These are phyloP conservation scores for Candida sakaeoensis DNA, from an alignment of 805 yeast genomes.

Conservation along the genomic window DNA sequence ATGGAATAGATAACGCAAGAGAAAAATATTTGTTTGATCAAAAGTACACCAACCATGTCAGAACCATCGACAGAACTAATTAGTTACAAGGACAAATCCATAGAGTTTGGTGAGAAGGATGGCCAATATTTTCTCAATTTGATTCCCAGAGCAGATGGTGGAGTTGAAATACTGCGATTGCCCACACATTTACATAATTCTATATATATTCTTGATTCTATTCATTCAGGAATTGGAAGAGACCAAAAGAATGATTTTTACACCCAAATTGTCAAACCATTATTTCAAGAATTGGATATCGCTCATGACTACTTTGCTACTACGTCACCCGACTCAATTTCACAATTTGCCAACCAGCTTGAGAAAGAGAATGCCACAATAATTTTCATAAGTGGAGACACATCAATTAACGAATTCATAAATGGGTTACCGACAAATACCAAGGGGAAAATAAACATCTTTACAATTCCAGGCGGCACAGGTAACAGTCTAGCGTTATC, in stretches of 20 bases:
- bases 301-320: constrained; percentile 44
- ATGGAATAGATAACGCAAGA: too few species aligned
- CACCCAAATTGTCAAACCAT: constrained; percentile 41
- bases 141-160: not conserved
- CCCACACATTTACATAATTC: constrained; percentile 9
- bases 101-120: constrained; percentile 3
- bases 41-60: too few species aligned
- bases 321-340: constrained; percentile 31
- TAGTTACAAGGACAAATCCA: not conserved
- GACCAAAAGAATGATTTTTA: constrained; percentile 33
- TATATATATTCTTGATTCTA: constrained; percentile 44
- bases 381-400: constrained; percentile 78
- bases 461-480: constrained; percentile 71
- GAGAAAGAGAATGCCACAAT: constrained; percentile 33
- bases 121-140: not conserved
- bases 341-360: constrained; percentile 33
- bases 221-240: constrained; percentile 47
- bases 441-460: constrained; percentile 18
- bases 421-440: constrained; percentile 37
- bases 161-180: not conserved
- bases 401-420: constrained; percentile 73
- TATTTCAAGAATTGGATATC: constrained; percentile 37
- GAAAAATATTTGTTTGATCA: too few species aligned
- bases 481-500: constrained; percentile 81
- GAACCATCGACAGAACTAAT: not conserved